These are phyloP conservation scores for Paraglomus brasilianum DNA, from an alignment of 192 early-diverging fungal species.

Conservation along the genomic window DNA sequence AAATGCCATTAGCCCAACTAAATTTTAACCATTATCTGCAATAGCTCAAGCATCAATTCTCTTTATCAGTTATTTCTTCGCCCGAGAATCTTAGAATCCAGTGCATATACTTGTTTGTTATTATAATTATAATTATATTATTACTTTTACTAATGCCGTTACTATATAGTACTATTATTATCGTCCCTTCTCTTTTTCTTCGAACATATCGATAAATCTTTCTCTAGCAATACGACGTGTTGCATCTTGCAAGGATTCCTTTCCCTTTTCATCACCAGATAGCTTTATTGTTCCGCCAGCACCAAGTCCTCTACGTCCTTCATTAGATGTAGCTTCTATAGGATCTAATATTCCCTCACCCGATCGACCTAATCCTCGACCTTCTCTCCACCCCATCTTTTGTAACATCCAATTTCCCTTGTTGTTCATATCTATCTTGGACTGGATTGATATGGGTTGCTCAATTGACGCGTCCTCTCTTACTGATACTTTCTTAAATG, in stretches of 20 bases:
- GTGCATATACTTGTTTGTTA: too few relatives aligned
- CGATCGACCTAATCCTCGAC: slow-evolving; percentile 55
- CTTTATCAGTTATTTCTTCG: too few relatives aligned
- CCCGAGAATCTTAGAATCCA: too few relatives aligned
- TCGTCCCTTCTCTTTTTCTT: background rate
- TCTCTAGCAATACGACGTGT: slow-evolving; percentile 26
- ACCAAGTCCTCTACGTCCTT: slow-evolving; percentile 25
- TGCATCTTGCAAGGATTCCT: slow-evolving; percentile 27
- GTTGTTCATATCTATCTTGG: slow-evolving; percentile 41
- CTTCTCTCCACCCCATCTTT: slow-evolving; percentile 72
- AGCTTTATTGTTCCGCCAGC: slow-evolving; percentile 5
- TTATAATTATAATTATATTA: background rate
- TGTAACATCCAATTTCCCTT: slow-evolving; percentile 59
- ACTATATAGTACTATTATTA: background rate
- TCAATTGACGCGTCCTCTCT: background rate
- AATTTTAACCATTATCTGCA: too few relatives aligned
- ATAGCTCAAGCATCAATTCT: too few relatives aligned
- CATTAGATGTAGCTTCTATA: slow-evolving; percentile 38
- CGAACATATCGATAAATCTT: slow-evolving; percentile 28
- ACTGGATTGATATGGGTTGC: background rate
- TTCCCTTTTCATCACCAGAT: background rate
- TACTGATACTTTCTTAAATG: slow-evolving; percentile 19
- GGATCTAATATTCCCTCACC: slow-evolving; percentile 49
- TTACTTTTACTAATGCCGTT: slow-evolving; percentile 1
- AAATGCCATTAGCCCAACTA: too few relatives aligned